Evolutionary conservation across 2,329 filamentous ascomycete species (phyloP).

Genomic region (Chaetomium sp.): DNA sequence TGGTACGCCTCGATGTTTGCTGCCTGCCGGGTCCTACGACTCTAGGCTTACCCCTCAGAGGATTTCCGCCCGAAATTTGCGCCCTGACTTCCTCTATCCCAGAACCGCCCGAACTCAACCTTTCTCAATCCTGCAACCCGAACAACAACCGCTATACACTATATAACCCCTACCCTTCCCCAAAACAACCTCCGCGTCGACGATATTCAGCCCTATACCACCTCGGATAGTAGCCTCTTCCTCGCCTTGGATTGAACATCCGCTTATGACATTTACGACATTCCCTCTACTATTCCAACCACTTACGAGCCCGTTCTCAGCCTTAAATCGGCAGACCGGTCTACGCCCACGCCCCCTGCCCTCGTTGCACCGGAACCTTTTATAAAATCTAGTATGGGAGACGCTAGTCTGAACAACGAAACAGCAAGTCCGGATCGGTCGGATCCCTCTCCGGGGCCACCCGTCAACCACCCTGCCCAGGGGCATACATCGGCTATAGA

Average conservation of each 20-base stretch:
- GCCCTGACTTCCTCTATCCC: slow-evolving; percentile 5
- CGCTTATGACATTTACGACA: slow-evolving; percentile 11
- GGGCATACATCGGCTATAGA: too few species aligned
- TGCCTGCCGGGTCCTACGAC: slow-evolving; percentile 12
- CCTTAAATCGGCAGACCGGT: slow-evolving; percentile 1
- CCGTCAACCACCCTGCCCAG: too few species aligned
- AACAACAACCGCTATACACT: too few species aligned
- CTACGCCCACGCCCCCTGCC: not conserved
- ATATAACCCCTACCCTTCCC: too few species aligned
- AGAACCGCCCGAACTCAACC: slow-evolving; percentile 6
- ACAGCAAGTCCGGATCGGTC: too few species aligned
- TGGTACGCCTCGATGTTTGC: slow-evolving; percentile 7
- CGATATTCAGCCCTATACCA: slow-evolving; percentile 11
- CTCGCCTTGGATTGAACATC: slow-evolving; percentile 10
- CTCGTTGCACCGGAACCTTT: not conserved
- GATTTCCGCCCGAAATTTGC: slow-evolving; percentile 7
- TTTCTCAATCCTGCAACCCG: slow-evolving; percentile 3
- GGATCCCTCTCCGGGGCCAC: too few species aligned
- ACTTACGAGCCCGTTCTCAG: slow-evolving; percentile 2
- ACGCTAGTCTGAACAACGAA: too few species aligned
- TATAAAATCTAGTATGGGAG: slow-evolving; percentile 22
- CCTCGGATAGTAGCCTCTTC: slow-evolving; percentile 10
- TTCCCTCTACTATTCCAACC: slow-evolving; percentile 4
- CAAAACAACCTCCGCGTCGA: not conserved
- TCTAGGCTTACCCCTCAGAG: slow-evolving; percentile 15